These are phyloP conservation scores for Sporothrix pseudoabietina DNA, from an alignment of 2,329 filamentous ascomycete genomes.

Conservation along the genomic window DNA sequence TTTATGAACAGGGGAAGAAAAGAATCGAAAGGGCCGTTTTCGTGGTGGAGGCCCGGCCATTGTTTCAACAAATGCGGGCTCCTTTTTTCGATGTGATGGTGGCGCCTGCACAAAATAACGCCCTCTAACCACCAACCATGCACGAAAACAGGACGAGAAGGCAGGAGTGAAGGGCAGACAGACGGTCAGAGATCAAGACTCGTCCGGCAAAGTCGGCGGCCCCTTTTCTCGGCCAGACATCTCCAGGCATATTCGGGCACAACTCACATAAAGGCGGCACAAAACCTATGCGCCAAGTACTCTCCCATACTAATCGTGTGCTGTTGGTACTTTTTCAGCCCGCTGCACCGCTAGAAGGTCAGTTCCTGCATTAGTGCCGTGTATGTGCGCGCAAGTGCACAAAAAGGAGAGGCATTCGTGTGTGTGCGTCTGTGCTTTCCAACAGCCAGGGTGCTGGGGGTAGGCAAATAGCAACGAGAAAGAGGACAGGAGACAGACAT, in stretches of 20 bases:
- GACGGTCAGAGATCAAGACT: background rate
- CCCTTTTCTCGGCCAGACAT: background rate
- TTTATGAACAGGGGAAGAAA: background rate
- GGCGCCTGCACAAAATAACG: constrained; percentile 13
- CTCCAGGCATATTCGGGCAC: background rate
- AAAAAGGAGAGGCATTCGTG: background rate
- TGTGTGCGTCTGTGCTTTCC: background rate
- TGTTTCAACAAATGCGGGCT: background rate
- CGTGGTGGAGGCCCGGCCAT: background rate
- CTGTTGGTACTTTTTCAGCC: background rate
- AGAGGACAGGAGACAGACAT: background rate
- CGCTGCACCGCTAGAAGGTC: background rate
- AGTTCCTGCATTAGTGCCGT: constrained; percentile 23
- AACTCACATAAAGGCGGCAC: background rate
- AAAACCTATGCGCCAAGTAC: background rate
- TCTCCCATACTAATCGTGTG: background rate
- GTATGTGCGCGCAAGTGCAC: background rate
- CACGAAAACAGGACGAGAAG: constrained; percentile 4
- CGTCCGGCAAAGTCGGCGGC: background rate
- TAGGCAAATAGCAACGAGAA: background rate
- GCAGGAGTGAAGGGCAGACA: background rate
- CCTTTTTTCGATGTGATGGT: background rate
- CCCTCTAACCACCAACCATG: background rate
- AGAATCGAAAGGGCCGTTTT: background rate
- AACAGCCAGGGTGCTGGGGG: background rate